phyloP scores from a whole-genome alignment of 805 yeast species.

The Candida jianshihensis region DNA sequence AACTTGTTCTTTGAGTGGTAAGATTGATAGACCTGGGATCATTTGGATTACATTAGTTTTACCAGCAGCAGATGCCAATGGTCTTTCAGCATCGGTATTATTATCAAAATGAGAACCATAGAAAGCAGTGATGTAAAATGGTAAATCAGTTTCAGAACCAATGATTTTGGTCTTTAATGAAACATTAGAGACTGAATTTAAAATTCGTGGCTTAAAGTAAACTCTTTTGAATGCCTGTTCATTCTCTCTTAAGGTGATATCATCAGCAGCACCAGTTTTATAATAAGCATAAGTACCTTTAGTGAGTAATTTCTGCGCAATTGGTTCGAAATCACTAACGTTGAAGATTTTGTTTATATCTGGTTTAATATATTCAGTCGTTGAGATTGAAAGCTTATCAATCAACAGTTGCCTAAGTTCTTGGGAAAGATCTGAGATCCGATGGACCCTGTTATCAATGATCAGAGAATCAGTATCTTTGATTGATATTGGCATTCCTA shows the following conservation, averaged over 20 bases:
- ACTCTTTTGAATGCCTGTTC: background rate
- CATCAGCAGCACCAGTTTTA: slow-evolving; percentile 45
- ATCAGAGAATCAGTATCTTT: background rate
- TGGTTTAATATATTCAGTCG: slow-evolving; percentile 21
- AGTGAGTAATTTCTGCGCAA: slow-evolving; percentile 30
- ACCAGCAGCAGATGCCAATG: slow-evolving; percentile 34
- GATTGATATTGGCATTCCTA: too few species aligned
- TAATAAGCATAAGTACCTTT: slow-evolving; percentile 34
- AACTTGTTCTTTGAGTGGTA: slow-evolving; percentile 34
- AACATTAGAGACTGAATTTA: background rate
- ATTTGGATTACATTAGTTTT: slow-evolving; percentile 37
- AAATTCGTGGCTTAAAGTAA: background rate
- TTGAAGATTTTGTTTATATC: slow-evolving; percentile 27
- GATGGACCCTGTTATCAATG: background rate
- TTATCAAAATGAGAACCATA: slow-evolving; percentile 36
- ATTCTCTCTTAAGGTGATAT: slow-evolving; percentile 16
- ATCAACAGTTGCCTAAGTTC: background rate
- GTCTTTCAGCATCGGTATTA: slow-evolving; percentile 37
- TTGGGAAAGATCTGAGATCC: background rate
- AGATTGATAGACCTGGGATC: slow-evolving; percentile 38
- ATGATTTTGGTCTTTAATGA: slow-evolving; percentile 34
- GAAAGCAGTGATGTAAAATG: slow-evolving; percentile 44
- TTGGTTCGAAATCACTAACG: slow-evolving; percentile 33
- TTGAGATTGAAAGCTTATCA: background rate
- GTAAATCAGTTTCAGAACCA: slow-evolving; percentile 38